Conservation (phyloP, 225 moss, liverwort and hornwort genomes). For the Antitrichia curtipendula region DNA sequence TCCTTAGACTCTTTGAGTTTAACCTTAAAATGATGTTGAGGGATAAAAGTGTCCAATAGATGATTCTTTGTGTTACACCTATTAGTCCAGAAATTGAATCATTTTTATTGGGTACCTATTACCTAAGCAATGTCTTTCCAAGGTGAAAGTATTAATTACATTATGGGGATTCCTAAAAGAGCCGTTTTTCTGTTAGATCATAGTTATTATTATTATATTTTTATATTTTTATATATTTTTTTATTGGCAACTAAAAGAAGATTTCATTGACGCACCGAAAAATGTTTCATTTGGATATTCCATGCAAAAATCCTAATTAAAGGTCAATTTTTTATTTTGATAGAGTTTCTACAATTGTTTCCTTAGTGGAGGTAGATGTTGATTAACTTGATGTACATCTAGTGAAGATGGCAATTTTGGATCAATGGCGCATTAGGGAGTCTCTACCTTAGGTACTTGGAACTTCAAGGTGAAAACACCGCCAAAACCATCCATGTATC, state of each 20-base stretch:
- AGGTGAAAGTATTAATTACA: too few relatives aligned
- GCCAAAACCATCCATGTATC: too few relatives aligned
- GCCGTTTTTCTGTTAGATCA: too few relatives aligned
- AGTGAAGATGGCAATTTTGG: not conserved
- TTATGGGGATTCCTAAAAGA: too few relatives aligned
- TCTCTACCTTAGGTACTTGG: too few relatives aligned
- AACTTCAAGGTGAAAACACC: too few relatives aligned
- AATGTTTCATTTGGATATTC: not conserved
- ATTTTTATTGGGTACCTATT: too few relatives aligned
- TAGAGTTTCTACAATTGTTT: not conserved
- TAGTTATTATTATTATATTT: rapidly evolving
- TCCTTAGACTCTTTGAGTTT: rapidly evolving
- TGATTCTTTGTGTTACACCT: rapidly evolving
- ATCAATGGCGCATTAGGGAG: rapidly evolving
- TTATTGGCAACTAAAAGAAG: not conserved
- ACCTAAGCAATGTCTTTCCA: too few relatives aligned
- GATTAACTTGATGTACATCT: not conserved
- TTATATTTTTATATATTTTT: rapidly evolving
- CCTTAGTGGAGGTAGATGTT: not conserved
- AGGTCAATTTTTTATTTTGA: not conserved
- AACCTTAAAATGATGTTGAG: not conserved
- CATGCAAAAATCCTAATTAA: not conserved
- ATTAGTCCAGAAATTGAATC: too few relatives aligned
- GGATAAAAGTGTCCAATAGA: not conserved
- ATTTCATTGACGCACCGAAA: not conserved